Evolutionary conservation across 139 green algal genomes (phyloP).

Genomic region (Coccomyxa sp.): DNA sequence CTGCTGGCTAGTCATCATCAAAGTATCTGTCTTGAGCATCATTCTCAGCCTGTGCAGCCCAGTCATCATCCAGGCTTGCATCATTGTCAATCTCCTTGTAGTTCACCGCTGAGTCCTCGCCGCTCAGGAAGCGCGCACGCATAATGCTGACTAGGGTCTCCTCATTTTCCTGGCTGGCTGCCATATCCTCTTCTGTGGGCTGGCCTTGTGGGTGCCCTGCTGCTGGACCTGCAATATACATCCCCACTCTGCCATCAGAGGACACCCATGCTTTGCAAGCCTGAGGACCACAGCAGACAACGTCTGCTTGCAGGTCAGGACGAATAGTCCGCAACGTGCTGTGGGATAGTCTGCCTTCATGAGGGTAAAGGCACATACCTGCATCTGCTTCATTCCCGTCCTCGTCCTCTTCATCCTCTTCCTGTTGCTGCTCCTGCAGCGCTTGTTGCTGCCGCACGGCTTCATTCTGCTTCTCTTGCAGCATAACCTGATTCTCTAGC

Average conservation of each 20-base stretch:
- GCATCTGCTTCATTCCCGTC: neutral
- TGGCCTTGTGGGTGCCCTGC: too few relatives aligned
- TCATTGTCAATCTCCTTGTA: slow-evolving; percentile 53
- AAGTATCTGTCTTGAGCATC: slow-evolving; percentile 73
- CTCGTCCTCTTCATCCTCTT: neutral
- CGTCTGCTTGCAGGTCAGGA: too few relatives aligned
- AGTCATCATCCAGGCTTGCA: slow-evolving; percentile 49
- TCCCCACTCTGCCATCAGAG: too few relatives aligned
- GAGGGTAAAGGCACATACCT: too few relatives aligned
- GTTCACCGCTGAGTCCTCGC: slow-evolving; percentile 39
- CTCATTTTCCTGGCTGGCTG: slow-evolving; percentile 16
- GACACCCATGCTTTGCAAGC: too few relatives aligned
- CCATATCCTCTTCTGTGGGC: too few relatives aligned
- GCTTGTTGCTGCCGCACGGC: neutral
- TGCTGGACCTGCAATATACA: too few relatives aligned
- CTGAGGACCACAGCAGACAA: too few relatives aligned
- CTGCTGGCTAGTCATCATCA: slow-evolving; percentile 39
- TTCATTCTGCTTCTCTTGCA: neutral
- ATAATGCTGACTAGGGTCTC: slow-evolving; percentile 64
- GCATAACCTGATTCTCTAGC: neutral
- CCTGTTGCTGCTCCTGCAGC: neutral
- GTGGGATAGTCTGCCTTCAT: too few relatives aligned
- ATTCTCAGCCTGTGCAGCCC: slow-evolving; percentile 31
- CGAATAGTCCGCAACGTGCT: too few relatives aligned
- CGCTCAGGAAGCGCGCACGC: slow-evolving; percentile 64